phyloP scores from a whole-genome alignment of 2,329 filamentous ascomycete genomes.

The Pseudogymnoascus sp. region DNA sequence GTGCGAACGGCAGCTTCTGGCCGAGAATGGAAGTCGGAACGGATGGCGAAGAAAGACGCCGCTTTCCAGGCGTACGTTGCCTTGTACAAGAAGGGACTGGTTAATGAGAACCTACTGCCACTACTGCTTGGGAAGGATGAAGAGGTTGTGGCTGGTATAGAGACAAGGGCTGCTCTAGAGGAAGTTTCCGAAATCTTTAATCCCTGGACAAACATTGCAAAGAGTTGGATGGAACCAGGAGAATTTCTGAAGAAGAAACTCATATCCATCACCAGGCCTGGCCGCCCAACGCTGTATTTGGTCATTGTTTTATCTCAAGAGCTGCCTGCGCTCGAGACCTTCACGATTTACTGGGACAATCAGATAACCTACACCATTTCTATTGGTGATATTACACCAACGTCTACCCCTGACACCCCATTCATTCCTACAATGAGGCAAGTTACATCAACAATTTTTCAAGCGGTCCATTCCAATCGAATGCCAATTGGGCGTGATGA shows the following conservation, averaged over 20 bases:
- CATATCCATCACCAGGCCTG: background rate
- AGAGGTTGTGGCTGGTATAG: conserved; percentile 31
- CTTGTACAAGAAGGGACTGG: conserved; percentile 61
- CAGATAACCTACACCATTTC: conserved; percentile 14
- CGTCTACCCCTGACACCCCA: background rate
- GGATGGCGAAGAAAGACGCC: conserved; percentile 69
- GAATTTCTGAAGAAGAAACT: background rate
- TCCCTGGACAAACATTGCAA: conserved; percentile 33
- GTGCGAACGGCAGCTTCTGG: conserved; percentile 49
- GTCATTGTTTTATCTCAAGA: conserved; percentile 18
- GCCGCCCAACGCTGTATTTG: background rate
- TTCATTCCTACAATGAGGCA: conserved; percentile 7
- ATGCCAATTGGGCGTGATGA: background rate
- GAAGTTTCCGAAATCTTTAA: conserved; percentile 28
- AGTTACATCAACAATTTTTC: conserved; percentile 8
- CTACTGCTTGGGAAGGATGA: conserved; percentile 37
- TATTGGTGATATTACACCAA: background rate
- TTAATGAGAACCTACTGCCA: conserved; percentile 75
- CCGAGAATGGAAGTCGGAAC: conserved; percentile 61
- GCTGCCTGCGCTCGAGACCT: conserved; percentile 17
- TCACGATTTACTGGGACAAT: conserved; percentile 25
- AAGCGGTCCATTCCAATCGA: background rate
- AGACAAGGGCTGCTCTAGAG: conserved; percentile 25
- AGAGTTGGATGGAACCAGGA: conserved; percentile 20
- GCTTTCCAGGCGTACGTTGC: conserved; percentile 72